Evolutionary conservation across 164 flowering plant species (phyloP).

Genomic region (Dillenia turbinata): DNA sequence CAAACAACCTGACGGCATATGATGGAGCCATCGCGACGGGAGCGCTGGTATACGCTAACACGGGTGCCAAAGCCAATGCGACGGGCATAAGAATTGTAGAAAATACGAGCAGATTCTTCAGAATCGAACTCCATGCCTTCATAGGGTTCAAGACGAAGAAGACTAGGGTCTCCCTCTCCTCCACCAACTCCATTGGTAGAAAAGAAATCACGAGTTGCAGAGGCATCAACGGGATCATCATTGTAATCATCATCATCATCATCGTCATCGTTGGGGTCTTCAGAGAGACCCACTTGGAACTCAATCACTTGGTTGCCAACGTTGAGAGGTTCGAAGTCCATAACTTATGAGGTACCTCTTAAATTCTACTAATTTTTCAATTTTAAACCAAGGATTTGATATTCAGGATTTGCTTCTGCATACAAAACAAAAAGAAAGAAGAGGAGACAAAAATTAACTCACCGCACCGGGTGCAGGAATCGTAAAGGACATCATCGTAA

Average conservation of each 20-base stretch:
- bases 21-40: constrained; percentile 39
- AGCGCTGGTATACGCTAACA: constrained; percentile 32
- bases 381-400: background rate
- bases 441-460: background rate
- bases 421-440: background rate
- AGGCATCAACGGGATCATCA: constrained; percentile 5
- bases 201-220: constrained; percentile 3
- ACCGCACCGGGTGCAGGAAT: background rate
- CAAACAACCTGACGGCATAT: constrained; percentile 40
- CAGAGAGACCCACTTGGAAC: constrained; percentile 22
- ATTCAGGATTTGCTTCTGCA: background rate
- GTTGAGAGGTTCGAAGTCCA: constrained; percentile 26
- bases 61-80: constrained; percentile 45
- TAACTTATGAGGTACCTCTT: background rate
- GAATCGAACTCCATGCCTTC: constrained; percentile 57
- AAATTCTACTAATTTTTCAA: no score
- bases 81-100: constrained; percentile 47
- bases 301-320: constrained; percentile 22
- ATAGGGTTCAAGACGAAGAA: constrained; percentile 33
- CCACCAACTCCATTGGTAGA: background rate
- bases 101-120: constrained; percentile 36
- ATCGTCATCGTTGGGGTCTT: constrained; percentile 15
- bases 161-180: constrained; percentile 18
- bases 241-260: constrained; percentile 10
- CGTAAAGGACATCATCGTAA: background rate